Percentiles rank a stretch among this genome's conserved stretches.
These are phyloP conservation scores for Galerina marginata DNA, from an alignment of 768 basidiomycete genomes.

Conservation along the genomic window DNA sequence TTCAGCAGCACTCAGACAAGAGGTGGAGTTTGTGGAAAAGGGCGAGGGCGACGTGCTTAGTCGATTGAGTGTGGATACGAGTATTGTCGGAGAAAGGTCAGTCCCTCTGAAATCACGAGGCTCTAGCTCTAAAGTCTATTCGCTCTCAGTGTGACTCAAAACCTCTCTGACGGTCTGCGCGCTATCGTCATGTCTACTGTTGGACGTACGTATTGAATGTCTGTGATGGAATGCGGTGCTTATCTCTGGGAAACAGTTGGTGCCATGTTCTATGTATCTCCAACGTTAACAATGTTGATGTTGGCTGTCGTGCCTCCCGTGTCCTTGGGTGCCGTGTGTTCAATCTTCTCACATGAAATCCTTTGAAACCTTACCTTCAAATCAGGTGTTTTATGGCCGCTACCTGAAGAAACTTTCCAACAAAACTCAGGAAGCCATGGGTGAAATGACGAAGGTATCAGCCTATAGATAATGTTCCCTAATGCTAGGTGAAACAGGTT, in stretches of 20 bases:
- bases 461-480: slow-evolving; percentile 24
- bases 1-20: slow-evolving; percentile 82
- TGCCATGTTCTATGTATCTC: slow-evolving; percentile 94
- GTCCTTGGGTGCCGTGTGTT: slow-evolving; percentile 78
- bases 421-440: slow-evolving; percentile 91
- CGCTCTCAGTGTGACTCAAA: slow-evolving; percentile 68
- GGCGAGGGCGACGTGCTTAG: slow-evolving; percentile 95
- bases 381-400: slow-evolving; percentile 91
- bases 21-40: slow-evolving; percentile 91
- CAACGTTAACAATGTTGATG: slow-evolving; percentile 90
- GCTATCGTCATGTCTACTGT: slow-evolving; percentile 94
- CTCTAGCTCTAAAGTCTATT: slow-evolving; percentile 9
- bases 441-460: slow-evolving; percentile 86
- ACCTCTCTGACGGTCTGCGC: slow-evolving; percentile 80
- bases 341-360: not conserved
- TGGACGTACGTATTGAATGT: slow-evolving; percentile 64
- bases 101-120: slow-evolving; percentile 6
- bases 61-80: slow-evolving; percentile 88
- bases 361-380: slow-evolving; percentile 2
- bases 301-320: slow-evolving; percentile 89
- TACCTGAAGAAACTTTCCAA: slow-evolving; percentile 93
- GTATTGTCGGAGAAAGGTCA: slow-evolving; percentile 92
- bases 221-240: not conserved
- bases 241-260: slow-evolving; percentile 58
- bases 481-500: not conserved